Evolutionary conservation across 257 asterid species (phyloP).

Genomic region (Handroanthus guayacan): DNA sequence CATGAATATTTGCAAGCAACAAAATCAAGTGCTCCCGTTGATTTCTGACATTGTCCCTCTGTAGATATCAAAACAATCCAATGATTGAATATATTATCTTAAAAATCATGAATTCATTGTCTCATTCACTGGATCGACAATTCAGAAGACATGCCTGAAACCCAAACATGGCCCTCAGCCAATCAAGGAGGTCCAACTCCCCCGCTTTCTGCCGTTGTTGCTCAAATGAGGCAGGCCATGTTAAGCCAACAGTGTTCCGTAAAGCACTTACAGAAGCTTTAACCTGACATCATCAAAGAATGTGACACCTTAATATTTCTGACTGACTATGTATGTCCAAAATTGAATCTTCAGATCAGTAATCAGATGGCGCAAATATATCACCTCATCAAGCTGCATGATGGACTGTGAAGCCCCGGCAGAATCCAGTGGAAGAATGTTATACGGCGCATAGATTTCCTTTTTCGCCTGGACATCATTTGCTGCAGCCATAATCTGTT

Average conservation of each 20-base stretch:
- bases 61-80: constrained; percentile 41
- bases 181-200: constrained; percentile 82
- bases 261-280: constrained; percentile 80
- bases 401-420: constrained; percentile 81
- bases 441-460: constrained; percentile 79
- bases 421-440: constrained; percentile 78
- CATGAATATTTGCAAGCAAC: constrained; percentile 72
- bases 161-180: constrained; percentile 85
- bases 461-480: constrained; percentile 79
- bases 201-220: constrained; percentile 71
- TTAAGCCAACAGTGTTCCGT: constrained; percentile 57
- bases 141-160: constrained; percentile 67
- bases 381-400: constrained; percentile 88
- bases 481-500: constrained; percentile 85
- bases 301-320: constrained; percentile 18
- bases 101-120: constrained; percentile 20
- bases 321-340: neutral
- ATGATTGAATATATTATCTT: constrained; percentile 22
- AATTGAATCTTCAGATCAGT: neutral
- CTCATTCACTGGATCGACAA: constrained; percentile 37
- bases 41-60: constrained; percentile 84
- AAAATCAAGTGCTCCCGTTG: constrained; percentile 78
- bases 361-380: constrained; percentile 25
- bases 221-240: constrained; percentile 74
- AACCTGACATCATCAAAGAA: constrained; percentile 51